Percentiles rank a stretch among this genome's conserved stretches.
These are phyloP conservation scores for Helianthus tuberosus DNA, from an alignment of 129 eudicot genomes.

Conservation along the genomic window DNA sequence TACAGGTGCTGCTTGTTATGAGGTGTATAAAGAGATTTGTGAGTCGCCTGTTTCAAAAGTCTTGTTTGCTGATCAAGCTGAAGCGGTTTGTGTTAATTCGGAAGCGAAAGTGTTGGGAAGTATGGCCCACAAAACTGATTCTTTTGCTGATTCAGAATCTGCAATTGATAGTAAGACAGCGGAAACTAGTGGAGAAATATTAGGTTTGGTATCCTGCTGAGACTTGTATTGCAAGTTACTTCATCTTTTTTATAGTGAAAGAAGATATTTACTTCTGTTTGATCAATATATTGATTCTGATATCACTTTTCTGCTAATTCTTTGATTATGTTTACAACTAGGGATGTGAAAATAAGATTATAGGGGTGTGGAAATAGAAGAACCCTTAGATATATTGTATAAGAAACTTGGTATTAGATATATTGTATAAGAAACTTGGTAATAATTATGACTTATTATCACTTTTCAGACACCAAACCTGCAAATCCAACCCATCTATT, in stretches of 20 bases:
- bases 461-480: too few relatives aligned
- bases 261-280: neutral
- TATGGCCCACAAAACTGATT: conserved; percentile 14
- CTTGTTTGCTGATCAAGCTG: conserved; percentile 81
- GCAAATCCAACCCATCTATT: too few relatives aligned
- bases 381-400: too few relatives aligned
- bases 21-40: conserved; percentile 76
- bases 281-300: neutral
- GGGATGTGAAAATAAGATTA: too few relatives aligned
- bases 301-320: neutral
- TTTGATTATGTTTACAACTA: neutral
- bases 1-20: conserved; percentile 59
- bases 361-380: too few relatives aligned
- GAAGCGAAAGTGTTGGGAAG: conserved; percentile 30
- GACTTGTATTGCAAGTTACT: conserved; percentile 41
- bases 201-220: conserved; percentile 40
- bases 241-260: conserved; percentile 7
- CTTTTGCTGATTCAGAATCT: neutral
- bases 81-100: conserved; percentile 46
- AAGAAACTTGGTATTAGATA: too few relatives aligned
- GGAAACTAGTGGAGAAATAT: conserved; percentile 21
- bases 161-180: neutral
- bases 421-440: too few relatives aligned
- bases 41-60: conserved; percentile 65
- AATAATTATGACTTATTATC: too few relatives aligned